Base-by-base conservation (phyloP, 306 rosid species). In the Parietaria judaica region DNA sequence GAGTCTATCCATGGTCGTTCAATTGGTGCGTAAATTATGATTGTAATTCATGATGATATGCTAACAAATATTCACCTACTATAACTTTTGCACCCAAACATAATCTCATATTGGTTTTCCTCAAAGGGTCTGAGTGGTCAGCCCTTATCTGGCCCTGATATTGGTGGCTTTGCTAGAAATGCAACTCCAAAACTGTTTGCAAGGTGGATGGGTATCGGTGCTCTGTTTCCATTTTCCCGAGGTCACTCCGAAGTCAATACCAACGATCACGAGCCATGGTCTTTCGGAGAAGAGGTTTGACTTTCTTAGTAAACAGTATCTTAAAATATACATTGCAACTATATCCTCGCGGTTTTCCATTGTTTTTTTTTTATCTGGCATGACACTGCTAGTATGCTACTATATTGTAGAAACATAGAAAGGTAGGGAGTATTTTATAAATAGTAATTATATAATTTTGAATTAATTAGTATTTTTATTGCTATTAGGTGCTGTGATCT, bases 41-140 rank as follows among this genome's bases (percentile, higher is more conserved):
- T 23, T 23, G 31, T 23, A 23, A 23, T 23, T 23, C 31, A 41
- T 5, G 9, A 8, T 41, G 7, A 41, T 41, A 5, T 41, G 45
- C 45, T 41, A 41, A 41, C 45, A 41, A 57, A 57, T 6, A 57
- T 38, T 36, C 3, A 57, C 7, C 8, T 13, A 2, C 45, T 36
- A 37, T 38, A 1, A 9, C 11, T 6, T 5, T 36, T 57, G 31
- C 31, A 23, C 23, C 56, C 69, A 15, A 35, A 14, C 39, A 9
- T 41, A 41, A 55, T 61, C 63, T 49, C 16, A 47, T n/a, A 12
- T n/a, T 57, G 14, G 41, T 23, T 73, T 75, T 13, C 71, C 54
- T 76, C 6, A 41, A 70, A 90, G 97, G 97, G 97, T 73, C 95
- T 90, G 53, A 90, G 97, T 71, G 97, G 97, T 73, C 97, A 90